Percentiles rank a stretch among this genome's conserved stretches.
Evolutionary conservation across 441 rosid genomes (phyloP).

Genomic region (Mallotus repandus): DNA sequence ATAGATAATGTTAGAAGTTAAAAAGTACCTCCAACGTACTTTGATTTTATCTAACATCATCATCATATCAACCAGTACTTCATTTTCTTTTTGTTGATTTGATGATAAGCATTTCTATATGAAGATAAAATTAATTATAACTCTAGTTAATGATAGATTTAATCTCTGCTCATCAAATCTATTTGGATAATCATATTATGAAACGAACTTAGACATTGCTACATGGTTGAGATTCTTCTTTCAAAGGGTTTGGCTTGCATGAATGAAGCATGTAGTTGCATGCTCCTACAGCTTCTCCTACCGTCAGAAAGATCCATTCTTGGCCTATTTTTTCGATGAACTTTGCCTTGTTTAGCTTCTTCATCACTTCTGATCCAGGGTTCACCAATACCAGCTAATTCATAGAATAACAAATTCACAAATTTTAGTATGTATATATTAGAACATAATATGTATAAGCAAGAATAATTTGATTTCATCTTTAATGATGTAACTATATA

Average conservation of each 20-base stretch:
- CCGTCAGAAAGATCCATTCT: slow-evolving; percentile 79
- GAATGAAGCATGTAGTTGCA: slow-evolving; percentile 80
- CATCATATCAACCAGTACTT: too few relatives aligned
- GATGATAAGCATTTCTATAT: not conserved
- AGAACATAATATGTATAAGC: not conserved
- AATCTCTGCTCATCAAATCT: not conserved
- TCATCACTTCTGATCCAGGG: slow-evolving; percentile 92
- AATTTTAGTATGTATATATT: not conserved
- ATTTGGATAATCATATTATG: not conserved
- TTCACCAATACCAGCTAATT: slow-evolving; percentile 78
- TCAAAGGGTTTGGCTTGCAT: slow-evolving; percentile 33
- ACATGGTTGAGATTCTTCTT: slow-evolving; percentile 40
- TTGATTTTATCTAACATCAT: too few relatives aligned
- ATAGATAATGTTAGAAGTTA: too few relatives aligned
- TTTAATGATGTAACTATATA: not conserved
- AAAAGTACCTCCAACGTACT: too few relatives aligned
- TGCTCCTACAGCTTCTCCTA: slow-evolving; percentile 86
- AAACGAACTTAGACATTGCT: slow-evolving; percentile 40
- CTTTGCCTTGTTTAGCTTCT: slow-evolving; percentile 81
- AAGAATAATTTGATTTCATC: too few relatives aligned
- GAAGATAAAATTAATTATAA: not conserved
- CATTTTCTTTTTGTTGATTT: too few relatives aligned
- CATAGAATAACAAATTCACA: not conserved
- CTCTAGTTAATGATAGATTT: not conserved
- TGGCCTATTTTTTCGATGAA: slow-evolving; percentile 64